Evolutionary conservation across 1,284 basidiomycete species (phyloP).

Genomic region (Microbotryomycetes sp.): DNA sequence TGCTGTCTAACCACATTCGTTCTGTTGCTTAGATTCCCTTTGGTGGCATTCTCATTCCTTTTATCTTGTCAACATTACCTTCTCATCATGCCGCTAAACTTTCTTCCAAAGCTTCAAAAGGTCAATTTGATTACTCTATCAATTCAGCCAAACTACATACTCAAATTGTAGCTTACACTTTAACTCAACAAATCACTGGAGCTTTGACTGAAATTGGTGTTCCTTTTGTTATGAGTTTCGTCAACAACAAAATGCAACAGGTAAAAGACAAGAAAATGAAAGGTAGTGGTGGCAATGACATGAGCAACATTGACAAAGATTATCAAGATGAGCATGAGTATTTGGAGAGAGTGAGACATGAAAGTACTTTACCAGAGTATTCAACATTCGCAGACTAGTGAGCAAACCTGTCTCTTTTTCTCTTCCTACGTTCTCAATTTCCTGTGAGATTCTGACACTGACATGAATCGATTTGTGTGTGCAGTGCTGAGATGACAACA

Average conservation of each 20-base stretch:
- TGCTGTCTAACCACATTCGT: neutral
- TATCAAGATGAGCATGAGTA: slow-evolving; percentile 58
- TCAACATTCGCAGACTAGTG: slow-evolving; percentile 41
- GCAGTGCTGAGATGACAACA: slow-evolving; percentile 26
- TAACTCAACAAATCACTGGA: slow-evolving; percentile 83
- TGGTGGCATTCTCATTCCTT: slow-evolving; percentile 46
- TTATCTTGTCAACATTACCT: slow-evolving; percentile 59
- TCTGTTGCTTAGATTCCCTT: slow-evolving; percentile 58
- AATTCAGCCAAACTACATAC: slow-evolving; percentile 64
- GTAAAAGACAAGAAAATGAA: slow-evolving; percentile 26
- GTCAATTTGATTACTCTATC: slow-evolving; percentile 37
- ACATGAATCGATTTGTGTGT: neutral
- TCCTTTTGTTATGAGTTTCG: slow-evolving; percentile 66
- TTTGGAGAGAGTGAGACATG: slow-evolving; percentile 65
- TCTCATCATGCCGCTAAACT: slow-evolving; percentile 31
- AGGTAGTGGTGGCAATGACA: slow-evolving; percentile 57
- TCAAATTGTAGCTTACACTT: slow-evolving; percentile 90
- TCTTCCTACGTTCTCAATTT: neutral
- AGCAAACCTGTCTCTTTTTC: slow-evolving; percentile 18
- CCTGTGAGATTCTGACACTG: neutral
- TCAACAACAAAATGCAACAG: slow-evolving; percentile 27
- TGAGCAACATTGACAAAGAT: slow-evolving; percentile 59
- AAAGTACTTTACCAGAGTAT: slow-evolving; percentile 76
- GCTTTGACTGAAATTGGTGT: slow-evolving; percentile 77
- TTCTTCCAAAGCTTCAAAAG: slow-evolving; percentile 24